Evolutionary conservation across 257 asterid species (phyloP).

Genomic region (Solanum habrochaites): DNA sequence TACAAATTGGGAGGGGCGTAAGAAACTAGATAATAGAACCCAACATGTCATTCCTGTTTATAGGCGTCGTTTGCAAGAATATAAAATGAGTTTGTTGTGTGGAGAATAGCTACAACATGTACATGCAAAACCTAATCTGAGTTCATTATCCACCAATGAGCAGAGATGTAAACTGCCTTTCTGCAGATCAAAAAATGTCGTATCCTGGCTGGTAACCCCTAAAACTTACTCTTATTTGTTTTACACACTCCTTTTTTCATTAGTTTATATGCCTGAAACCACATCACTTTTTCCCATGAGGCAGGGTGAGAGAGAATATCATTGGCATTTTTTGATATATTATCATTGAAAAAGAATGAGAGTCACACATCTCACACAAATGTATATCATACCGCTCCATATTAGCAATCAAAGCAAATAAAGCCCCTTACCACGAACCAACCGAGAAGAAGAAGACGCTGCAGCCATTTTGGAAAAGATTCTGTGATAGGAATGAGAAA

Average conservation of each 20-base stretch:
- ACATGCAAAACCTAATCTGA: not conserved
- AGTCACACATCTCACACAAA: not conserved
- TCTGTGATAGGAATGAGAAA: not conserved
- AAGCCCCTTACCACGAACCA: not conserved
- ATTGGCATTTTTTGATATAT: not conserved
- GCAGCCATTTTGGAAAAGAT: not conserved
- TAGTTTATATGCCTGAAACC: not conserved
- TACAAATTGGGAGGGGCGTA: not conserved
- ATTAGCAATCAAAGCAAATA: not conserved
- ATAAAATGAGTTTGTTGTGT: not conserved
- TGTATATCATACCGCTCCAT: not conserved
- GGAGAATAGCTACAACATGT: not conserved
- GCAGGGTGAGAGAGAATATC: not conserved
- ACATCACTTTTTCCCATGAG: not conserved
- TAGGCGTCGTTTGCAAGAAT: not conserved
- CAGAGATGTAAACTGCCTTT: not conserved
- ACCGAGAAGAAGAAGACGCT: slow-evolving; percentile 2
- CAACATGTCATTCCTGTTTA: not conserved
- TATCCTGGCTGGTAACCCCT: not conserved
- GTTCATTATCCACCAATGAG: not conserved
- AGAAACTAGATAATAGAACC: no score
- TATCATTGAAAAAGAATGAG: not conserved
- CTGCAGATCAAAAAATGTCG: not conserved
- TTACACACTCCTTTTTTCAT: not conserved
- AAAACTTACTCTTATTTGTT: not conserved